phyloP scores from a whole-genome alignment of 192 early-diverging fungal genomes.

The Backusella psychrophila region DNA sequence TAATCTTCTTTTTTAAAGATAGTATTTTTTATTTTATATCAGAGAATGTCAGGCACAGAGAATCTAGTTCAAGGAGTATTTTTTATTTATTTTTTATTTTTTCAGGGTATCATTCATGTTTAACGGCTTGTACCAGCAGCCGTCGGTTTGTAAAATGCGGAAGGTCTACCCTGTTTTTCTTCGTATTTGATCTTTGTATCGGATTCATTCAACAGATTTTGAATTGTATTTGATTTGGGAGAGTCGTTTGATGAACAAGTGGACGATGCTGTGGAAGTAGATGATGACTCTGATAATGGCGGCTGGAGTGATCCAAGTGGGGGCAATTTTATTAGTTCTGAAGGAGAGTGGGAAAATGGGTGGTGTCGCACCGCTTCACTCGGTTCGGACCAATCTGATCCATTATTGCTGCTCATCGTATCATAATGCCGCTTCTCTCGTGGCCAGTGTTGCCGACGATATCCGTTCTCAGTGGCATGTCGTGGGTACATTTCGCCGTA shows the following conservation, averaged over 20 bases:
- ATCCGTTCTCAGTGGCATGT: neutral
- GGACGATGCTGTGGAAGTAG: constrained; percentile 17
- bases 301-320: neutral
- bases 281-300: constrained; percentile 17
- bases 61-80: constrained; percentile 1
- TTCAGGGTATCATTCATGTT: neutral
- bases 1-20: neutral
- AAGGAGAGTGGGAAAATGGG: neutral
- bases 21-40: neutral
- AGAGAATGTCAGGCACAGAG: constrained; percentile 3
- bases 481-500: constrained; percentile 15
- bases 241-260: constrained; percentile 5
- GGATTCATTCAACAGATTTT: neutral
- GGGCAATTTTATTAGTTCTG: neutral
- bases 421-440: constrained; percentile 4
- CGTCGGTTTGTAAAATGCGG: constrained; percentile 8
- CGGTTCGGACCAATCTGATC: neutral
- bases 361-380: neutral
- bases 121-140: constrained; percentile 5
- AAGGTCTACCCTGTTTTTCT: constrained; percentile 2
- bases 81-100: neutral
- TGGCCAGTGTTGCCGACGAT: constrained; percentile 3
- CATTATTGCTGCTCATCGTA: neutral
- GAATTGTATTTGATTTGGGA: constrained; percentile 11
- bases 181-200: constrained; percentile 7